These are phyloP conservation scores for Colletotrichum lupini DNA, from an alignment of 2,329 filamentous ascomycete species.

Conservation along the genomic window DNA sequence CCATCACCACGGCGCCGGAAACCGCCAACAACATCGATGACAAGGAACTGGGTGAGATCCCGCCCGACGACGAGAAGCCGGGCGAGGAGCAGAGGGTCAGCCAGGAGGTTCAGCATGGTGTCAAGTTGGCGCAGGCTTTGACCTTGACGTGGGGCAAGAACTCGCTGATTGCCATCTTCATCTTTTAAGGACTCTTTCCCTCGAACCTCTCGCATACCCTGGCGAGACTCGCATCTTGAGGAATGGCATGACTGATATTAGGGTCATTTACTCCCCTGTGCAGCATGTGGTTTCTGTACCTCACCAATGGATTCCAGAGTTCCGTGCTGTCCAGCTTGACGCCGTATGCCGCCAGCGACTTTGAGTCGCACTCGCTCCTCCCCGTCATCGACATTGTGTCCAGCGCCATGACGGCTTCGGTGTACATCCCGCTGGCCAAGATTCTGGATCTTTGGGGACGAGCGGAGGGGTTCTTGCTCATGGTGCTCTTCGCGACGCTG, in stretches of 20 bases:
- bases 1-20: not conserved
- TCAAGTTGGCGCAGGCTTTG: constrained; percentile 39
- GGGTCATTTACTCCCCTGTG: rapidly evolving
- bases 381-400: constrained; percentile 65
- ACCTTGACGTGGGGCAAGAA: constrained; percentile 38
- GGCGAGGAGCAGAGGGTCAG: not conserved
- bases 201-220: not conserved
- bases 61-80: not conserved
- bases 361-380: constrained; percentile 63
- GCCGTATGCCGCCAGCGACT: constrained; percentile 62
- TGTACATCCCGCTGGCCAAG: constrained; percentile 73
- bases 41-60: not conserved
- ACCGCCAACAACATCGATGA: not conserved
- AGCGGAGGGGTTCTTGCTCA: constrained; percentile 67
- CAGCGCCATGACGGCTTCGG: constrained; percentile 64
- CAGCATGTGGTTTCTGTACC: constrained; percentile 53
- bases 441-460: constrained; percentile 73
- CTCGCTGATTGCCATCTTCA: constrained; percentile 37
- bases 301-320: constrained; percentile 60
- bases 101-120: constrained; percentile 37
- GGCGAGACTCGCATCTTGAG: not conserved
- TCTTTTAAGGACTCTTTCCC: constrained; percentile 16
- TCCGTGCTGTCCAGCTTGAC: constrained; percentile 53
- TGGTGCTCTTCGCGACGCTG: constrained; percentile 58
- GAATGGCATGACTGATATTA: not conserved